phyloP scores from a whole-genome alignment of 108 stramenopile genomes.

The Conticribra weissflogii region DNA sequence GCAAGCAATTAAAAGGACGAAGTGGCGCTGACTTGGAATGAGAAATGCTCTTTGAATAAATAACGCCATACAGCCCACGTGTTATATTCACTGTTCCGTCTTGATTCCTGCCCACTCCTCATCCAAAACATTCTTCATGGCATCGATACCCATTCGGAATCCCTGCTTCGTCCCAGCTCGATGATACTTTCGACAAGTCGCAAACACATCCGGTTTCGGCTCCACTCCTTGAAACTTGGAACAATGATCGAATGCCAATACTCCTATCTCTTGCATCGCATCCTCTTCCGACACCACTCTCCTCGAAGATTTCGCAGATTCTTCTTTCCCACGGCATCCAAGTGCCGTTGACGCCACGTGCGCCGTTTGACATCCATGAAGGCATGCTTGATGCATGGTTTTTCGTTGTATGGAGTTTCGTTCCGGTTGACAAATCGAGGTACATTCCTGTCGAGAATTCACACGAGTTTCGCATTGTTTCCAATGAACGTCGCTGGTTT shows the following conservation, averaged over 20 bases:
- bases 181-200: conserved; percentile 47
- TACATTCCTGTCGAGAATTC: conserved; percentile 37
- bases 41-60: too few species aligned
- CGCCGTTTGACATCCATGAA: conserved; percentile 46
- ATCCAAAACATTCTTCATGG: conserved; percentile 31
- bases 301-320: neutral
- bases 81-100: conserved; percentile 13
- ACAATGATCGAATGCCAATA: conserved; percentile 42
- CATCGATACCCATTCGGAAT: conserved; percentile 29
- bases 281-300: conserved; percentile 27
- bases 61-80: too few species aligned
- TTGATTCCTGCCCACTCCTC: conserved; percentile 32
- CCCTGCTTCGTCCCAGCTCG: conserved; percentile 42
- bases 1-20: too few species aligned
- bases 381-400: conserved; percentile 45
- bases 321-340: conserved; percentile 24
- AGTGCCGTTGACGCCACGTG: conserved; percentile 43
- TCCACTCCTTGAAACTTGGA: conserved; percentile 39
- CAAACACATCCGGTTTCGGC: conserved; percentile 47
- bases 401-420: conserved; percentile 50
- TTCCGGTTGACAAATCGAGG: conserved; percentile 40
- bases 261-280: conserved; percentile 34
- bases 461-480: conserved; percentile 44
- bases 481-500: conserved; percentile 31
- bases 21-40: too few species aligned